These are phyloP conservation scores for Alternaria atra DNA, from an alignment of 2,329 filamentous ascomycete genomes.

Conservation along the genomic window DNA sequence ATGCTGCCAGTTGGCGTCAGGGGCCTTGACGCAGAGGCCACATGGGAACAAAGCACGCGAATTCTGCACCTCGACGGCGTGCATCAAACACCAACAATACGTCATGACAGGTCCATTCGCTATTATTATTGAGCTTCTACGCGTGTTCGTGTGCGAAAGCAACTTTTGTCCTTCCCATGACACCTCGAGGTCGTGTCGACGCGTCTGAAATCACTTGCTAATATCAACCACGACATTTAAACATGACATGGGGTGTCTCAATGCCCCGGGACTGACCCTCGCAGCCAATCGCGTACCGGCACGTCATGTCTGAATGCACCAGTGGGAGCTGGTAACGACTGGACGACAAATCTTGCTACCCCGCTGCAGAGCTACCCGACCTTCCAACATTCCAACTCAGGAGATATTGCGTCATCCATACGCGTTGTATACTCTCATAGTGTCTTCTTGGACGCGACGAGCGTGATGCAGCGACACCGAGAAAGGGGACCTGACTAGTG, in stretches of 20 bases:
- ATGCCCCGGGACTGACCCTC: background rate
- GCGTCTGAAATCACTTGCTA: slow-evolving; percentile 19
- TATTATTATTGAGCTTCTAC: background rate
- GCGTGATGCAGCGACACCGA: slow-evolving; percentile 5
- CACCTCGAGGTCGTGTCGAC: slow-evolving; percentile 14
- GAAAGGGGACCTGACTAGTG: slow-evolving; percentile 24
- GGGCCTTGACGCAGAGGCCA: slow-evolving; percentile 16
- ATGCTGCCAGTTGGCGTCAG: slow-evolving; percentile 18
- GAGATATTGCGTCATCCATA: background rate
- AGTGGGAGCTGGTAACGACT: slow-evolving; percentile 2
- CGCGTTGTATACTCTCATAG: background rate
- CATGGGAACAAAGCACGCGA: slow-evolving; percentile 9
- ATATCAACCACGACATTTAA: background rate
- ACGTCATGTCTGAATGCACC: slow-evolving; percentile 15
- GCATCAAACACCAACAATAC: background rate
- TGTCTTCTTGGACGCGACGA: background rate
- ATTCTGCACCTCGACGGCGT: slow-evolving; percentile 8
- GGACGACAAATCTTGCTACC: slow-evolving; percentile 1
- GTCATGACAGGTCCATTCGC: background rate
- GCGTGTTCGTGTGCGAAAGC: background rate
- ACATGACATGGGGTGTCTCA: slow-evolving; percentile 2
- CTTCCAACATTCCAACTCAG: background rate
- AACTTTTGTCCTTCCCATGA: background rate
- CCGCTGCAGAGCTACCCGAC: background rate
- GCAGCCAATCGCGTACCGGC: slow-evolving; percentile 15